phyloP scores from a whole-genome alignment of 495 filamentous ascomycete genomes.

The Penicillium bovifimosum region DNA sequence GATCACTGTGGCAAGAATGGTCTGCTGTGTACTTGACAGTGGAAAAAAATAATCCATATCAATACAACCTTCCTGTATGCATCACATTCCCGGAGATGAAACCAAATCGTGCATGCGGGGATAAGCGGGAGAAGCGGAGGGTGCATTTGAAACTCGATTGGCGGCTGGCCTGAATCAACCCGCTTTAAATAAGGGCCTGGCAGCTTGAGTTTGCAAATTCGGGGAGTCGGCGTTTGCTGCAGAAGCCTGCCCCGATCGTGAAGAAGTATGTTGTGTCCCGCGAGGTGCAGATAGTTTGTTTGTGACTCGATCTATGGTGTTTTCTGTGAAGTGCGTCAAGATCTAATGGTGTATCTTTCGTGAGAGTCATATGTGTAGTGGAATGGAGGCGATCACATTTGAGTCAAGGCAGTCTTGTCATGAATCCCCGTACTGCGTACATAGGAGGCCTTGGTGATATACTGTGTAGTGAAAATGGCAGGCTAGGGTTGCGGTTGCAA shows the following conservation, averaged over 20 bases:
- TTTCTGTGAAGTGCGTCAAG: not conserved
- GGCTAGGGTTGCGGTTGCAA: constrained; percentile 6
- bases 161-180: not conserved
- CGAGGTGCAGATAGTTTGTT: not conserved
- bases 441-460: constrained; percentile 1
- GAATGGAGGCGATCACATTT: constrained; percentile 10
- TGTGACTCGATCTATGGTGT: not conserved
- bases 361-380: not conserved
- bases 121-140: not conserved
- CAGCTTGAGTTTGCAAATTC: not conserved
- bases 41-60: no score
- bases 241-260: not conserved
- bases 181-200: not conserved
- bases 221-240: not conserved
- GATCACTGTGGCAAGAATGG: constrained; percentile 3
- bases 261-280: not conserved
- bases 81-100: constrained; percentile 17
- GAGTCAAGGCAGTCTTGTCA: constrained; percentile 8
- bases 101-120: constrained; percentile 1
- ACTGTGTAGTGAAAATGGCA: not conserved
- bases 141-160: not conserved
- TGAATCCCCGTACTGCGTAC: constrained; percentile 8
- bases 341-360: not conserved
- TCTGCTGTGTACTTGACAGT: no score
- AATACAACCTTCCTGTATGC: constrained; percentile 6